phyloP scores from a whole-genome alignment of 169 alveolate genomes.

The Plasmodium falciparum region DNA sequence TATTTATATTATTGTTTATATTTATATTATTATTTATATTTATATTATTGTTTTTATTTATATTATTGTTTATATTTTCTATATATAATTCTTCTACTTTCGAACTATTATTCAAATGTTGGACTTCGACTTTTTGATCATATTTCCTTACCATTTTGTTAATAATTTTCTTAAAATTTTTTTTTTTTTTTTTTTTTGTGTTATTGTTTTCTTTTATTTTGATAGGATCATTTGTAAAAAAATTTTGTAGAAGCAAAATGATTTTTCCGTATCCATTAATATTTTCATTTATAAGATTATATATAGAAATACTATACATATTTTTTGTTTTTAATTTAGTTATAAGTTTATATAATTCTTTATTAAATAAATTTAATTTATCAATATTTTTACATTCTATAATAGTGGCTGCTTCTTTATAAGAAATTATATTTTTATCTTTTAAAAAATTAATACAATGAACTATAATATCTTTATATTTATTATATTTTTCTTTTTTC shows the following conservation, averaged over 20 bases:
- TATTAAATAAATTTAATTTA: constrained; percentile 29
- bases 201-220: neutral
- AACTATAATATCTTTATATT: constrained; percentile 37
- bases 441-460: constrained; percentile 8
- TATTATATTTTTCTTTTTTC: neutral
- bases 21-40: neutral
- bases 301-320: constrained; percentile 57
- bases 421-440: constrained; percentile 13
- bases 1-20: neutral
- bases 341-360: constrained; percentile 44
- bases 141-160: neutral
- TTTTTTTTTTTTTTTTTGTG: constrained; percentile 11
- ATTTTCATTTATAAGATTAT: constrained; percentile 46
- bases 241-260: constrained; percentile 22
- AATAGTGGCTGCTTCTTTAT: constrained; percentile 51
- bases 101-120: neutral
- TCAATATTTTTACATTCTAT: constrained; percentile 67
- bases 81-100: no score
- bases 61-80: neutral
- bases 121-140: neutral
- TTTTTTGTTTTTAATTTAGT: constrained; percentile 60
- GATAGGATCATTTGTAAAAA: neutral
- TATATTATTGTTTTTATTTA: neutral
- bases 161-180: neutral
- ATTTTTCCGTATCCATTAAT: constrained; percentile 43